Evolutionary conservation across 2,329 filamentous ascomycete species (phyloP), one percentile per base, ranked within the genome.

Genomic region (Beauveria brongniartii): DNA sequence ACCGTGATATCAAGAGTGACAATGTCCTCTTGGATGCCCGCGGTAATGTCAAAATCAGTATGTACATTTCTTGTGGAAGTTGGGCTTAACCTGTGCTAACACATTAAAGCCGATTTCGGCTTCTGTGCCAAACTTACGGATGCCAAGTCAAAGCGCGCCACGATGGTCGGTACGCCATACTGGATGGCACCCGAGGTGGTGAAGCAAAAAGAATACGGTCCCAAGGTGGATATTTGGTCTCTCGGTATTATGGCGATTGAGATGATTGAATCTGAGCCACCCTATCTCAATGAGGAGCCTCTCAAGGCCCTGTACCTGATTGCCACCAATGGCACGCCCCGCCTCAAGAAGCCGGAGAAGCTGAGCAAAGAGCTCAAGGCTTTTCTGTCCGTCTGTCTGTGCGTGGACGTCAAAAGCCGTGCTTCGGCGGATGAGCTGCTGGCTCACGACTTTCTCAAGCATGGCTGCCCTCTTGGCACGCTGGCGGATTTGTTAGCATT

Each of bases 151-250:
- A 97, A 99, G 82, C 92, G 94, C 74, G 92, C 93, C 48, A 99
- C 94, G 62, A 97, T 99, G 94, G 94, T 99, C 60, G 94, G 94
- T 65, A 99, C 94, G 40, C 94, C 94, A 18, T 99, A 97, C 81
- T 99, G 94, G 94, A 99, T 99, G 94, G 94, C 94, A 9, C 94
- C 94, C 43, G 94, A 99, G 75, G 94, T 99, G 50, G 94, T 99
- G 72, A 97, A 97, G 79, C 94, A 97, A 74, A 97, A 97, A 79
- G 93, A 97, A 75, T 99, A 99, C 70, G 94, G 93, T 44, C 90
- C 90, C 71, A 97, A 97, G 81, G 94, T 97, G 64, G 94, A 99
- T 72, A 96, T 97, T 71, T 99, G 94, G 94, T 97, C 92, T 34
- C 80, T 99, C 64, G 94, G 94, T 70, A 99, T 99, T 77, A 99